Percentiles rank a stretch among this genome's conserved stretches.
phyloP scores from a whole-genome alignment of 495 filamentous ascomycete genomes.

The Cudoniella acicularis region DNA sequence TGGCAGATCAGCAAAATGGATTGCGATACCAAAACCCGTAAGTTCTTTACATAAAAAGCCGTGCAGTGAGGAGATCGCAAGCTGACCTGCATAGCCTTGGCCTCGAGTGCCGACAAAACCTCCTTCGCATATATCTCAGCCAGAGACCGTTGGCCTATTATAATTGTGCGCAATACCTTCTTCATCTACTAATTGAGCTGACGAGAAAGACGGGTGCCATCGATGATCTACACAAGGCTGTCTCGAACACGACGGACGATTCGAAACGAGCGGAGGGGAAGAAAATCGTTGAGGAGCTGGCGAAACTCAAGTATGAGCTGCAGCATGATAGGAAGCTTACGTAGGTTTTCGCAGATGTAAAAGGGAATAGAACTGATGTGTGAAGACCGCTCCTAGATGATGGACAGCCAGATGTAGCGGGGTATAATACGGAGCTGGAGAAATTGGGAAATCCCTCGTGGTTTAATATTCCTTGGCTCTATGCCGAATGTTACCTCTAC shows the following conservation, averaged over 20 bases:
- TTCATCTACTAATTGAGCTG: not conserved
- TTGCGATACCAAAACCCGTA: slow-evolving; percentile 60
- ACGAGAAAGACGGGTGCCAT: slow-evolving; percentile 78
- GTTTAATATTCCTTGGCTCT: slow-evolving; percentile 86
- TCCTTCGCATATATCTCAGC: slow-evolving; percentile 86
- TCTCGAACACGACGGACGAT: slow-evolving; percentile 54
- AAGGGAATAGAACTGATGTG: not conserved
- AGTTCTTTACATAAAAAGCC: slow-evolving; percentile 21
- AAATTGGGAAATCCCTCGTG: slow-evolving; percentile 70
- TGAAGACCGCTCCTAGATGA: slow-evolving; percentile 77
- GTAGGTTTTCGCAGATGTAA: slow-evolving; percentile 42
- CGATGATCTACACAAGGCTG: slow-evolving; percentile 83
- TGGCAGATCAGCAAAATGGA: slow-evolving; percentile 46
- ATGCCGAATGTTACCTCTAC: slow-evolving; percentile 92
- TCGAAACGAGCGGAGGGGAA: slow-evolving; percentile 78
- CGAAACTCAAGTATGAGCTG: slow-evolving; percentile 88
- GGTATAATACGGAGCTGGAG: slow-evolving; percentile 84
- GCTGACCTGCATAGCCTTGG: slow-evolving; percentile 55
- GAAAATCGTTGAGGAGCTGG: slow-evolving; percentile 72
- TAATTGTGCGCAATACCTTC: slow-evolving; percentile 60
- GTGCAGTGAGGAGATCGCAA: too few relatives aligned
- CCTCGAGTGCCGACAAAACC: slow-evolving; percentile 70
- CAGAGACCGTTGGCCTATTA: slow-evolving; percentile 86
- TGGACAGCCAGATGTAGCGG: slow-evolving; percentile 68
- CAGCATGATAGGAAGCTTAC: slow-evolving; percentile 83